Conservation (phyloP, 2,329 filamentous ascomycete species). For the Grosmannia clavigera region DNA sequence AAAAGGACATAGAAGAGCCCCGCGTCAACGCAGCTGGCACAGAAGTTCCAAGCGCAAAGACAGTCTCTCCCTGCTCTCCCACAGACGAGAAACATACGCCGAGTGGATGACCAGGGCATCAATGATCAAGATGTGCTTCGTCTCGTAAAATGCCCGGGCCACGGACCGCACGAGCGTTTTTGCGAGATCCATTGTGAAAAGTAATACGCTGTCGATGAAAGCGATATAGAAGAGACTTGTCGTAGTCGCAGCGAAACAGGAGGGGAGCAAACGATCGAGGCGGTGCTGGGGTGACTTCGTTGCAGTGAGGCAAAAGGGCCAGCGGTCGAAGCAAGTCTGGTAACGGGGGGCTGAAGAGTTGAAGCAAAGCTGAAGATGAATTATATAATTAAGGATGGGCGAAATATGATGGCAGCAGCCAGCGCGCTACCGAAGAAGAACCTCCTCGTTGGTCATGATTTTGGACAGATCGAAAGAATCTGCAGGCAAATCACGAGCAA, state of each 20-base stretch:
- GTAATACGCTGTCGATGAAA: background rate
- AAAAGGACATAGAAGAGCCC: background rate
- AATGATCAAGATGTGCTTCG: slow-evolving; percentile 70
- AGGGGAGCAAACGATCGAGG: background rate
- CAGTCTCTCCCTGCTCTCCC: slow-evolving; percentile 20
- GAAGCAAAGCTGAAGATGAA: background rate
- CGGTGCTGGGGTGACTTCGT: background rate
- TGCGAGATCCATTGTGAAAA: slow-evolving; percentile 35
- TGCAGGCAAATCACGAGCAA: background rate
- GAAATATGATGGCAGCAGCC: slow-evolving; percentile 3
- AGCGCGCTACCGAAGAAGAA: slow-evolving; percentile 9
- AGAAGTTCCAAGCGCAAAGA: background rate
- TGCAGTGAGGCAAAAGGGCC: no score
- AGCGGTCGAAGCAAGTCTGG: no score
- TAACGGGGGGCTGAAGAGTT: background rate
- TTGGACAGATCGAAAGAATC: background rate
- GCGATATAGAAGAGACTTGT: background rate
- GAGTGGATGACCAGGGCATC: slow-evolving; percentile 81
- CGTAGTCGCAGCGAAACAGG: background rate
- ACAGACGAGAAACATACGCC: slow-evolving; percentile 37
- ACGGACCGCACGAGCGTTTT: slow-evolving; percentile 76
- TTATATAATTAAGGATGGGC: background rate
- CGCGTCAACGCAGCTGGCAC: background rate
- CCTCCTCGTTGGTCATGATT: slow-evolving; percentile 7
- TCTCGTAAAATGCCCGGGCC: slow-evolving; percentile 75